These are phyloP conservation scores for Calonectria pteridis DNA, from an alignment of 2,329 filamentous ascomycete species.

Conservation along the genomic window DNA sequence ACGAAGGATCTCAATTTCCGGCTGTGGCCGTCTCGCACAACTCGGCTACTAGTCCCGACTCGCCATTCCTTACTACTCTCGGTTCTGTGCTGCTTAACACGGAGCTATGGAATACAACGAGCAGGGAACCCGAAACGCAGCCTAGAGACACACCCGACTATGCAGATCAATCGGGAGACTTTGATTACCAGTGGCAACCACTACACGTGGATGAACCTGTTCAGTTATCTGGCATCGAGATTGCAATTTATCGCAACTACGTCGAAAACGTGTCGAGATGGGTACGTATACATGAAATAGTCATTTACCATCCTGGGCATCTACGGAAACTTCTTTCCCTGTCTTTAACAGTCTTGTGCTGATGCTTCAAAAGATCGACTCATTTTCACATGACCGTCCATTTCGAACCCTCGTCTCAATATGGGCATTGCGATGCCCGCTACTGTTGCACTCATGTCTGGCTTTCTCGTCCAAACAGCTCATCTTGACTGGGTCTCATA, in stretches of 20 bases:
- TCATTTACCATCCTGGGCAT: background rate
- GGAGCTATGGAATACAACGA: background rate
- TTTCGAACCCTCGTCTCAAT: background rate
- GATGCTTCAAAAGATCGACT: background rate
- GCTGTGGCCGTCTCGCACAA: background rate
- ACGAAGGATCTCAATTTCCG: background rate
- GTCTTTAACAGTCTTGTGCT: too few relatives aligned
- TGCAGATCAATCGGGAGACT: background rate
- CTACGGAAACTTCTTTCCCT: too few relatives aligned
- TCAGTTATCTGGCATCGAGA: background rate
- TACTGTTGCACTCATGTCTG: background rate
- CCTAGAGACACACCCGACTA: background rate
- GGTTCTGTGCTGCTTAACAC: background rate
- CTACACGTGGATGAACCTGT: background rate
- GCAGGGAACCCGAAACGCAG: background rate
- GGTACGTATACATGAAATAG: background rate
- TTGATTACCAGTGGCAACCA: background rate
- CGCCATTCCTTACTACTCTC: conserved; percentile 1
- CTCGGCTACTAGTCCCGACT: background rate
- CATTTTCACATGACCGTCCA: background rate
- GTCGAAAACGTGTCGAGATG: background rate
- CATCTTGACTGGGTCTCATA: background rate
- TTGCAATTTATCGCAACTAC: background rate
- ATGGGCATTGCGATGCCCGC: background rate
- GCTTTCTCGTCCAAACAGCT: background rate